Conservation (phyloP, 495 filamentous ascomycete species). For the Tuber magnatum region DNA sequence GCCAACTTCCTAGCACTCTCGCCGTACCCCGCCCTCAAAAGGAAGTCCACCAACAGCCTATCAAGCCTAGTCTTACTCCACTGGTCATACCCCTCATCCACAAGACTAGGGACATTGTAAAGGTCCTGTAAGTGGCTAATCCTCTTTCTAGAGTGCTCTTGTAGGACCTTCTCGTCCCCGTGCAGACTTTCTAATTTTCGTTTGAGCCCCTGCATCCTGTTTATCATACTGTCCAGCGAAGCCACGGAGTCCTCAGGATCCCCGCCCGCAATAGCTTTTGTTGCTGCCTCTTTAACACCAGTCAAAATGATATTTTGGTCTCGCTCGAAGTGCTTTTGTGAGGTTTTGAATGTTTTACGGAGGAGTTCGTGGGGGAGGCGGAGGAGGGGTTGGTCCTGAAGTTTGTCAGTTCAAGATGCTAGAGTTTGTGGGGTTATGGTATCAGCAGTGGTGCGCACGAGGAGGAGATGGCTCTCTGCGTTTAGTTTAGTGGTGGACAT, state of each 20-base stretch:
- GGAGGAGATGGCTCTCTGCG: constrained; percentile 62
- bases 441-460: constrained; percentile 48
- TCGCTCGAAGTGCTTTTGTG: constrained; percentile 73
- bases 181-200: constrained; percentile 71
- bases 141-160: constrained; percentile 65
- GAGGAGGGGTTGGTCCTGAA: constrained; percentile 88
- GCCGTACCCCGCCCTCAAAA: constrained; percentile 73
- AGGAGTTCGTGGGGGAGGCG: constrained; percentile 83
- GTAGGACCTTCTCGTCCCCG: constrained; percentile 67
- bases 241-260: constrained; percentile 63
- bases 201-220: constrained; percentile 74
- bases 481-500: constrained; percentile 59
- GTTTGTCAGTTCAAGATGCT: constrained; percentile 15
- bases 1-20: constrained; percentile 70
- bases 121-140: constrained; percentile 73
- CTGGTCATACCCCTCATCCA: constrained; percentile 86
- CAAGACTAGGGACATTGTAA: constrained; percentile 68
- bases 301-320: constrained; percentile 63
- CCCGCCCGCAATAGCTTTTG: constrained; percentile 55
- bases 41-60: constrained; percentile 79
- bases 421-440: constrained; percentile 1
- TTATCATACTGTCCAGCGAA: constrained; percentile 74
- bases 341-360: constrained; percentile 84
- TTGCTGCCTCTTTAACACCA: constrained; percentile 61
- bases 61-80: constrained; percentile 79